Percentiles rank a stretch among this genome's conserved stretches.
These are phyloP conservation scores for Melocanna baccifera DNA, from an alignment of 176 grass and related monocot species.

Conservation along the genomic window DNA sequence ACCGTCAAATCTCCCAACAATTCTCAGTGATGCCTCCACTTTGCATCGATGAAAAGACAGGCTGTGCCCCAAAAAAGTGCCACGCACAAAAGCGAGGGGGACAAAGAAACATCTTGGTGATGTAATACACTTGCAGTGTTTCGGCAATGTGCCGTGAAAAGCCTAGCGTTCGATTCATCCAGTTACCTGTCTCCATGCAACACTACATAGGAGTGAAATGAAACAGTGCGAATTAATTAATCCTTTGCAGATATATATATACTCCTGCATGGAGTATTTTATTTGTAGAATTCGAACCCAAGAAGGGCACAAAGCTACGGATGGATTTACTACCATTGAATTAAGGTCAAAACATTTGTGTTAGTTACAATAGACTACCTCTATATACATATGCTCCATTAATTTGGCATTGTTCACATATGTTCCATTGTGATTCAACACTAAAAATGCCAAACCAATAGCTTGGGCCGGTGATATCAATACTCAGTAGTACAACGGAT, in stretches of 20 bases:
- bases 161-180: slow-evolving; percentile 23
- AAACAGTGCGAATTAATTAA: slow-evolving; percentile 4
- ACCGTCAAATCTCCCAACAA: slow-evolving; percentile 27
- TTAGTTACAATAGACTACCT: too few species aligned
- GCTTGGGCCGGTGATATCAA: neutral
- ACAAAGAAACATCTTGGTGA: slow-evolving; percentile 41
- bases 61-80: slow-evolving; percentile 15
- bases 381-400: too few species aligned
- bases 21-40: slow-evolving; percentile 16
- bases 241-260: neutral
- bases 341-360: neutral
- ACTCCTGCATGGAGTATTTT: neutral
- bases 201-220: neutral
- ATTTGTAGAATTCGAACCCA: neutral
- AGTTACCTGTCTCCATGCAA: slow-evolving; percentile 28
- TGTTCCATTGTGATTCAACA: too few species aligned
- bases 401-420: too few species aligned
- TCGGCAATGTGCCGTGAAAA: slow-evolving; percentile 36
- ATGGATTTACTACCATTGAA: neutral
- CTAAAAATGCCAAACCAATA: neutral
- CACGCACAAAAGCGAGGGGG: slow-evolving; percentile 25
- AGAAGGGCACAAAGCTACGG: neutral
- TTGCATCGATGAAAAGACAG: slow-evolving; percentile 45
- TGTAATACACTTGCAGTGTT: slow-evolving; percentile 46
- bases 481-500: neutral